Conservation (phyloP, 2,329 filamentous ascomycete species). For the Tolypocladium tropicale region DNA sequence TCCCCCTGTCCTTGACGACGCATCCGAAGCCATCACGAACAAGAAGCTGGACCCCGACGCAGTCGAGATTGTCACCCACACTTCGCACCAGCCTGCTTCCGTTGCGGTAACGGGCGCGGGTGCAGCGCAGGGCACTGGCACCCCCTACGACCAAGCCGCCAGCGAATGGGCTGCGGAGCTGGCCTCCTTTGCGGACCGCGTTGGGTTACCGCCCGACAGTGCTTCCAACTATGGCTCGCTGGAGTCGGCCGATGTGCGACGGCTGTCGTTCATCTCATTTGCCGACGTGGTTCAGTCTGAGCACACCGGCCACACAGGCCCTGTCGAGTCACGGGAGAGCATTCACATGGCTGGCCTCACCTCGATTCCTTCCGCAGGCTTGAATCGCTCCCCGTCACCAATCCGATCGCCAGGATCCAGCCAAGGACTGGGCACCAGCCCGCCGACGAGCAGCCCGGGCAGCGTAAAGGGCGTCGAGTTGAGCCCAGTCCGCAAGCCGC, state of each 20-base stretch:
- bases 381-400: constrained; percentile 68
- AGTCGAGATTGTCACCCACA: constrained; percentile 87
- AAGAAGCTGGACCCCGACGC: constrained; percentile 72
- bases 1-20: constrained; percentile 81
- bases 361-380: constrained; percentile 38
- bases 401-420: constrained; percentile 71
- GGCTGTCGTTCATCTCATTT: constrained; percentile 92
- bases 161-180: constrained; percentile 49
- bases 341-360: constrained; percentile 59
- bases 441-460: constrained; percentile 65
- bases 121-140: constrained; percentile 13
- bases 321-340: constrained; percentile 52
- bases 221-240: constrained; percentile 69
- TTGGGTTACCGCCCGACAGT: constrained; percentile 40
- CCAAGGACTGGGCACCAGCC: constrained; percentile 56
- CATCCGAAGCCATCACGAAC: constrained; percentile 86
- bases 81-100: constrained; percentile 69
- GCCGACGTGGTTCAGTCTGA: constrained; percentile 88
- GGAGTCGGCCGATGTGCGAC: constrained; percentile 65
- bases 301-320: constrained; percentile 48
- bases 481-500: constrained; percentile 47
- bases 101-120: constrained; percentile 49
- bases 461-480: constrained; percentile 67
- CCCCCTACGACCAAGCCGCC: constrained; percentile 29
- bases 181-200: constrained; percentile 39